phyloP scores from a whole-genome alignment of 2,329 filamentous ascomycete species.

The Pseudogymnoascus sp. region DNA sequence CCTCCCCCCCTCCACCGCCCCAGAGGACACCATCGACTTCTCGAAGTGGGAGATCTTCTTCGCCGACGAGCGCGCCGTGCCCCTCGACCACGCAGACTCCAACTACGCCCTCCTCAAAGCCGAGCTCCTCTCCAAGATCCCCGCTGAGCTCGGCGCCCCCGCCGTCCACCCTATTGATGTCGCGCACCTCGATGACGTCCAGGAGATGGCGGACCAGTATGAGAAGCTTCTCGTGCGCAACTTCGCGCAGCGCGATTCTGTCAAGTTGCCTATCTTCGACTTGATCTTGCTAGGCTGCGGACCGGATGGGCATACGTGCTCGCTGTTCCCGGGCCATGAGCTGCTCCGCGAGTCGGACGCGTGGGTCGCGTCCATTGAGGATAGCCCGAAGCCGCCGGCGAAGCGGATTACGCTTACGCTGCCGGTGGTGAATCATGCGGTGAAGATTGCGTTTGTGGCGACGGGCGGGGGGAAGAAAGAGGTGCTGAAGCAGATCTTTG shows the following conservation, averaged over 20 bases:
- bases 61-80: conserved; percentile 91
- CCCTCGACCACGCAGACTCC: conserved; percentile 84
- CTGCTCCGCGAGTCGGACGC: conserved; percentile 78
- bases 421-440: conserved; percentile 78
- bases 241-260: conserved; percentile 87
- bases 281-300: conserved; percentile 88
- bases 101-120: conserved; percentile 85
- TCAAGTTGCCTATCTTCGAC: conserved; percentile 92
- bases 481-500: conserved; percentile 87
- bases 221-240: conserved; percentile 76
- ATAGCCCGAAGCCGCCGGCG: conserved; percentile 90
- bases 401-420: conserved; percentile 86
- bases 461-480: conserved; percentile 86
- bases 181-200: conserved; percentile 59
- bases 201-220: conserved; percentile 90
- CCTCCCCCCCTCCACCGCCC: conserved; percentile 42
- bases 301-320: conserved; percentile 95
- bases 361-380: conserved; percentile 86
- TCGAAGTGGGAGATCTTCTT: conserved; percentile 97
- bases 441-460: conserved; percentile 83
- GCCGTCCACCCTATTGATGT: conserved; percentile 72
- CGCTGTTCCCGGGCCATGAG: conserved; percentile 82
- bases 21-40: conserved; percentile 59
- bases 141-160: conserved; percentile 52
- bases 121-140: conserved; percentile 84